Evolutionary conservation across 1,139 yeast species (phyloP).

Genomic region (Yamadazyma songkhlaensis): DNA sequence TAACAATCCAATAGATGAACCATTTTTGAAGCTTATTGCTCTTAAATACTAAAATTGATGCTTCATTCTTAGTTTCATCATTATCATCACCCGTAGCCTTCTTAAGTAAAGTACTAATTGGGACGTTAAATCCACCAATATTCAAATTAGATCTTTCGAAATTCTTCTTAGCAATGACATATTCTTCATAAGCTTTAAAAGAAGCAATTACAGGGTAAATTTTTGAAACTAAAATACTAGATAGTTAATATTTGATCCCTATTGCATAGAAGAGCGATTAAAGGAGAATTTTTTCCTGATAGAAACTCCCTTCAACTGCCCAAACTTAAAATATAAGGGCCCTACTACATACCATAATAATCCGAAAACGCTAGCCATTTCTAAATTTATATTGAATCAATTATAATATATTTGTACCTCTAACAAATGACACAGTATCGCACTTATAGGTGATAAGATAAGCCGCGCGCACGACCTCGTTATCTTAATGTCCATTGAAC

Average conservation of each 20-base stretch:
- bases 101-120: slow-evolving; percentile 24
- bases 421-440: slow-evolving; percentile 4
- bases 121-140: slow-evolving; percentile 37
- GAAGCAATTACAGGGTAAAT: slow-evolving; percentile 55
- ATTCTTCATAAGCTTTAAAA: slow-evolving; percentile 47
- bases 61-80: slow-evolving; percentile 9
- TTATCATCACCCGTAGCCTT: slow-evolving; percentile 19
- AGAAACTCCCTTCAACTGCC: too few relatives aligned
- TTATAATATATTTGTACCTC: not conserved
- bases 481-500: not conserved
- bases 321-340: too few relatives aligned
- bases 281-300: too few relatives aligned
- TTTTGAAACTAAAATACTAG: slow-evolving; percentile 37
- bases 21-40: slow-evolving; percentile 46
- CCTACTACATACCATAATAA: slow-evolving; percentile 9
- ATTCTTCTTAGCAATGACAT: slow-evolving; percentile 24
- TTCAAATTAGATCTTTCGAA: slow-evolving; percentile 26
- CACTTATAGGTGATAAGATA: slow-evolving; percentile 7
- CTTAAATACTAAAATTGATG: slow-evolving; percentile 17
- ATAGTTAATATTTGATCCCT: slow-evolving; percentile 4
- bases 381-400: too few relatives aligned
- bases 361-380: slow-evolving; percentile 6
- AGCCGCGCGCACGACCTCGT: slow-evolving; percentile 4
- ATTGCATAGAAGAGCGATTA: too few relatives aligned
- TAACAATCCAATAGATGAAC: slow-evolving; percentile 58